Evolutionary conservation across 805 yeast genomes (phyloP).

Genomic region (Metschnikowia aberdeeniae): DNA sequence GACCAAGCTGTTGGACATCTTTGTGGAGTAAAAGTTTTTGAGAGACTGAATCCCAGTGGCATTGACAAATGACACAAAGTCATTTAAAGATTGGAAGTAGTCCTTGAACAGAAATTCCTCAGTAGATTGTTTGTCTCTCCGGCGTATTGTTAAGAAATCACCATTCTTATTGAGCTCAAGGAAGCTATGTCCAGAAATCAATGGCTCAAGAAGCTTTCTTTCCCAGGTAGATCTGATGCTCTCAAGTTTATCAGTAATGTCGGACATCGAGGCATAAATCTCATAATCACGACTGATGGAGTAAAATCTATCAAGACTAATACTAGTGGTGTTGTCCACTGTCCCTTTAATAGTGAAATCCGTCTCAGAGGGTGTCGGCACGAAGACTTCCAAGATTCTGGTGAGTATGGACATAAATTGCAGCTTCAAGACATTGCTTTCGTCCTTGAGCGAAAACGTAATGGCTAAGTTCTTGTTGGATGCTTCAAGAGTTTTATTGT

Average conservation of each 20-base stretch:
- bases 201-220: constrained; percentile 9
- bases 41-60: constrained; percentile 19
- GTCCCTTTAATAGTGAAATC: constrained; percentile 2
- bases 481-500: constrained; percentile 13
- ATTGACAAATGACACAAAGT: constrained; percentile 30
- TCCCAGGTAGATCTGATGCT: constrained; percentile 12
- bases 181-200: constrained; percentile 7
- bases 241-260: constrained; percentile 6
- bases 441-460: constrained; percentile 1
- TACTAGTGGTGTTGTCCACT: background rate
- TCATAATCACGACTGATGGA: constrained; percentile 7
- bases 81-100: constrained; percentile 23
- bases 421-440: constrained; percentile 1
- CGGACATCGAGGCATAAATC: constrained; percentile 9
- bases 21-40: constrained; percentile 24
- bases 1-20: constrained; percentile 27
- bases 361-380: constrained; percentile 3
- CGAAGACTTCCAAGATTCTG: constrained; percentile 4
- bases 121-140: background rate
- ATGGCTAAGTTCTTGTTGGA: constrained; percentile 13
- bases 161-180: constrained; percentile 8
- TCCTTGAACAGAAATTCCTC: constrained; percentile 2
- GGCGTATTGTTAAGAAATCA: background rate
- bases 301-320: constrained; percentile 4
- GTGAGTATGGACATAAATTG: constrained; percentile 6